These are phyloP conservation scores for Silene coronaria DNA, from an alignment of 179 eudicot species.

Conservation along the genomic window DNA sequence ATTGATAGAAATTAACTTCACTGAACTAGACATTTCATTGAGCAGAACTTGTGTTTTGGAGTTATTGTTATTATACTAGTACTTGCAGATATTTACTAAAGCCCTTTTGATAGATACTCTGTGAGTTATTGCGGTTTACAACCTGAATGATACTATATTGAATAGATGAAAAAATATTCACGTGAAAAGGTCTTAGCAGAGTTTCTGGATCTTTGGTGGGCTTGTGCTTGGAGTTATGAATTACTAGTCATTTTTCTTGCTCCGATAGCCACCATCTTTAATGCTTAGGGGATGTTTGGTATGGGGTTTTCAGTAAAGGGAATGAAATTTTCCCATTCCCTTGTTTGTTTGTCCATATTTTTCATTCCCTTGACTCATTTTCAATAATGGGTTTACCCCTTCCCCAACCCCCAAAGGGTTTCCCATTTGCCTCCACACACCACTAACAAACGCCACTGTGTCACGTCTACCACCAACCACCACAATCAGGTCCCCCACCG, in stretches of 20 bases:
- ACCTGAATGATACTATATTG: neutral
- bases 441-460: too few species aligned
- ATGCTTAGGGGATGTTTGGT: neutral
- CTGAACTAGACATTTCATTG: neutral
- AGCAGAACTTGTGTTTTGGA: slow-evolving; percentile 1
- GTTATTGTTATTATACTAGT: neutral
- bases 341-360: too few species aligned
- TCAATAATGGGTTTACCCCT: too few species aligned
- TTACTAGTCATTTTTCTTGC: neutral
- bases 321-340: too few species aligned
- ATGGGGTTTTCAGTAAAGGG: too few species aligned
- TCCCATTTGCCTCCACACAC: too few species aligned
- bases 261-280: neutral
- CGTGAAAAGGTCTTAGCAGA: neutral
- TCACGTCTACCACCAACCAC: too few species aligned
- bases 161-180: neutral
- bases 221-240: slow-evolving; percentile 4
- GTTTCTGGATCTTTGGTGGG: neutral
- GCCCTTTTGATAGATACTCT: neutral
- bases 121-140: neutral
- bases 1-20: neutral
- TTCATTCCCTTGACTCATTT: too few species aligned
- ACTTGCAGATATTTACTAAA: neutral
- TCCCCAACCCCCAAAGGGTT: too few species aligned
- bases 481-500: too few species aligned